Evolutionary conservation across 163 green algal species (phyloP), one percentile per base, ranked within the genome.

Genomic region (Coccomyxa subellipsoidea): DNA sequence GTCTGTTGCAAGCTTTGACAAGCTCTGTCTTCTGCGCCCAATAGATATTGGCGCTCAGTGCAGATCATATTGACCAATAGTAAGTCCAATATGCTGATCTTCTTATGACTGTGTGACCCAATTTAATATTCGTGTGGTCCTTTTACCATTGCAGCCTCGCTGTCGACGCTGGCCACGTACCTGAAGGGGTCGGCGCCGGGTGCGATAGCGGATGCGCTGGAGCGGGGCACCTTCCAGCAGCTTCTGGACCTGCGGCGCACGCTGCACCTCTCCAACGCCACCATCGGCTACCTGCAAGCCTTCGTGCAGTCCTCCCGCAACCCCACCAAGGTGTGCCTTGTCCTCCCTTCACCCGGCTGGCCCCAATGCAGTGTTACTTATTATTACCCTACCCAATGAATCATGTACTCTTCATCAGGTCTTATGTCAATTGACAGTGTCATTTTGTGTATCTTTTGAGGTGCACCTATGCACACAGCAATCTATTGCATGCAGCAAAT

Each of bases 161-260:
- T 77, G 32, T 77, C 70, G 8, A 77, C 70, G 32, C 70, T 77
- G 70, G 70, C 70, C 27, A 77, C 70, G 10, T 77, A 77, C 32
- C 70, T 77, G 70, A 77, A 77, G 70, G 70, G 10, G 31, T 38
- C 70, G 23, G 70, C 70, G 70, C 70, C 70, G 2, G 32, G 32
- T 8, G 70, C 70, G 32, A 40, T 77, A 27, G 70, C 70, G 10
- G 31, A 31, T n/a, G 70, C 70, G 70, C 70, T 77, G 70, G 70
- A 77, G 32, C 32, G 32, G 32, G 70, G 70, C 32, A 38, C 34
- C 2, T 77, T 77, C 70, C 70, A 77, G 70, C 32, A n/a, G 70
- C 70, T 77, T 0, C 70, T 77, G 70, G 70, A 77, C 32, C 70
- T 77, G 32, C 31, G 32, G 31, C 70, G 70, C 31, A 40, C 70